Evolutionary conservation across 331 rosid species (phyloP), one percentile per base, ranked within the genome.

Genomic region (Ulmus americana): DNA sequence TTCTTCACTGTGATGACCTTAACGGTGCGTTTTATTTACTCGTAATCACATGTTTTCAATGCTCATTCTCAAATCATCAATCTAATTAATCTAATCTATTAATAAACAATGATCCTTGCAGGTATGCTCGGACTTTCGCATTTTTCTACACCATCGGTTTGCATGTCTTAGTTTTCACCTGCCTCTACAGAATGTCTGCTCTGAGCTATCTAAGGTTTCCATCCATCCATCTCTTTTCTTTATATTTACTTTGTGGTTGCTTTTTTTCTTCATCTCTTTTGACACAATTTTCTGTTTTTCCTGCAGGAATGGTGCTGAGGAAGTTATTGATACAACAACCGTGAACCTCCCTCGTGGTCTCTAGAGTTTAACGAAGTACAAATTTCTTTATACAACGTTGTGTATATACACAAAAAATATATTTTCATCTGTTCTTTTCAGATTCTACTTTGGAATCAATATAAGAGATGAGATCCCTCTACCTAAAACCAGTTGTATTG

Each of bases 161-260:
- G 86, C 98, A 94, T 69, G 52, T 90, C 52, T 79, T 94, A 76
- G 95, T 89, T 64, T 94, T 94, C 79, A 90, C 95, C 49, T 94
- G 95, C 72, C 98, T 90, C 73, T 94, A 94, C 46, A 85, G 97
- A 73, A 94, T 90, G 97, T 94, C 99, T 11, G 90, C 99, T 64
- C 76, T 94, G 78, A 94, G 97, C 77, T 71, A 94, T 79, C 91
- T 90, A 5, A 75, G 99, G 99, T 90, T 82, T 68, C 28, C 44
- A 53, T 70, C 58, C 52, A 45, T 28, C 35, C 35, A 28, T 28
- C 35, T 18, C 54, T 0, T 5, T n/a, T 2, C 50, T 48, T 7
- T 48, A 3, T 64, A 14, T 1, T 8, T 47, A 16, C 51, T 42
- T 39, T 40, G 28, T 45, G 39, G 8, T 41, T 18, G 11, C 50